Evolutionary conservation across 177 flowering plant species (phyloP), one percentile per base, ranked within the genome.

Genomic region (Vitis hybrid): DNA sequence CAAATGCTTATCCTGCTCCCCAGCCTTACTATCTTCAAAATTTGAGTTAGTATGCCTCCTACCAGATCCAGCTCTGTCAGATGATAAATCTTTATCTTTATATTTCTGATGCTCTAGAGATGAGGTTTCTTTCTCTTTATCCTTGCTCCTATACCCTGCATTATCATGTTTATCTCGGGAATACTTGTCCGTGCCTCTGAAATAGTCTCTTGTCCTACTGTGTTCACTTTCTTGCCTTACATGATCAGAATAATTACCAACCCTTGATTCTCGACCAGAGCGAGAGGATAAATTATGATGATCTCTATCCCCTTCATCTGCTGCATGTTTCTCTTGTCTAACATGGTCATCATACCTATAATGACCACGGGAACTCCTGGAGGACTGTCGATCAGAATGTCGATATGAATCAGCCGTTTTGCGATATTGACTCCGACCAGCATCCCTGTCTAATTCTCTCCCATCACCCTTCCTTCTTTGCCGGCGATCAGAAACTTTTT

Each of bases 281-380:
- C 77, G 80, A 76, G 83, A 75, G 5, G 91, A 74, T 20, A 64
- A 67, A 77, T 76, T 86, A 18, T 82, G 75, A 77, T 78, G 68
- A 67, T 70, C 72, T 71, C 84, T 82, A 13, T 85, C 90, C 18
- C 75, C 86, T 54, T 85, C 92, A 67, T 83, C 85, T 17, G 61
- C 72, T 24, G 27, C 27, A 73, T 77, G 77, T 80, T 71, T 87
- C 57, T 82, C 85, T 73, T 71, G 81, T 69, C 82, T 82, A 30
- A 46, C 30, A 62, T 79, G 77, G 50, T 87, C 92, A 82, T 86
- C 94, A 76, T 81, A 87, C 78, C 82, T 85, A 64, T 64, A 78
- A 64, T 82, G 70, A 71, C 77, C 79, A 76, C 72, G 80, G 32
- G 84, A 82, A 71, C 79, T 74, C 81, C 87, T 80, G 60, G 88